Evolutionary conservation across 2,329 filamentous ascomycete species (phyloP).

Genomic region (Pestalotiopsis sp.): DNA sequence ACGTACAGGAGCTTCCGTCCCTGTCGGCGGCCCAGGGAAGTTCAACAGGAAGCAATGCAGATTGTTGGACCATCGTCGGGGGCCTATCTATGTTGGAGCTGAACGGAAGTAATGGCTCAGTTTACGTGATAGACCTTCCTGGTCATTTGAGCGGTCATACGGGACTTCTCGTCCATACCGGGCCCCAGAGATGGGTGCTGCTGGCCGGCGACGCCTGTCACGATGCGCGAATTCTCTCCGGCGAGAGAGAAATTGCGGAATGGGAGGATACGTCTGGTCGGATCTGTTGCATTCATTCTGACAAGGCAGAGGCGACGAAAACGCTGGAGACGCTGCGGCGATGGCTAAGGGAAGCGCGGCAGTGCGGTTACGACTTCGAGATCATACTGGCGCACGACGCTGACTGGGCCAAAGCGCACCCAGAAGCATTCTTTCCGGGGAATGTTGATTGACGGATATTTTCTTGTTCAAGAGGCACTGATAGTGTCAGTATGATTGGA

Average conservation of each 20-base stretch:
- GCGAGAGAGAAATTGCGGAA: slow-evolving; percentile 51
- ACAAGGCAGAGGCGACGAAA: not conserved
- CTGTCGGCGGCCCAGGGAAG: slow-evolving; percentile 25
- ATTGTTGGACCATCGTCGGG: not conserved
- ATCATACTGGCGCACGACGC: not conserved
- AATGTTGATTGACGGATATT: not conserved
- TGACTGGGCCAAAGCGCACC: not conserved
- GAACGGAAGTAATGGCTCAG: slow-evolving; percentile 40
- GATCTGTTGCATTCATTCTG: not conserved
- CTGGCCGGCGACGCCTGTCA: slow-evolving; percentile 56
- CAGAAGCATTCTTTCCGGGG: not conserved
- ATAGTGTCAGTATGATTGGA: no score
- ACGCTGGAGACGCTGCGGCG: not conserved
- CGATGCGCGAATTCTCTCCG: slow-evolving; percentile 48
- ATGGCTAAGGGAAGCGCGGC: not conserved
- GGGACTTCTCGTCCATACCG: slow-evolving; percentile 45
- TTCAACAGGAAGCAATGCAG: not conserved
- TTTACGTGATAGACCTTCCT: slow-evolving; percentile 49
- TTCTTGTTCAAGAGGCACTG: no score
- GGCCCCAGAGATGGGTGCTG: slow-evolving; percentile 41
- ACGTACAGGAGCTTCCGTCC: slow-evolving; percentile 32
- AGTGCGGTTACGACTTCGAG: not conserved
- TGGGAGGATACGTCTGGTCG: slow-evolving; percentile 23
- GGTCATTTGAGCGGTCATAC: slow-evolving; percentile 53
- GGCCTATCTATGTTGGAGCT: slow-evolving; percentile 37